Percentiles rank a stretch among this genome's conserved stretches.
Evolutionary conservation across 345 rosid species (phyloP).

Genomic region (Citrus sp.): DNA sequence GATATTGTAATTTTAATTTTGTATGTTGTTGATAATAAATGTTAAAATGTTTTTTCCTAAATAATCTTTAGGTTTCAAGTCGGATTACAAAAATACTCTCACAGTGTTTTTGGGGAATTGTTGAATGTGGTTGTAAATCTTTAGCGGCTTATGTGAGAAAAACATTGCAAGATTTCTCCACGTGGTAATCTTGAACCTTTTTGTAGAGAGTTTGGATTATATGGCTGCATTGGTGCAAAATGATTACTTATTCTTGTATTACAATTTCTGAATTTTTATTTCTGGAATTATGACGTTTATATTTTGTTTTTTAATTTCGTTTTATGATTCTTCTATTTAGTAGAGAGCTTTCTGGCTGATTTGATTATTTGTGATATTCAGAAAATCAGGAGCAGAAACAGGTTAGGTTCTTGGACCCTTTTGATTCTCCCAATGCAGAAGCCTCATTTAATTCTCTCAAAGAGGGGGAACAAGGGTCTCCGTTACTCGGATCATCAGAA

Average conservation of each 20-base stretch:
- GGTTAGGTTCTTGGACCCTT: slow-evolving; percentile 29
- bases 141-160: background rate
- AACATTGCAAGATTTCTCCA: background rate
- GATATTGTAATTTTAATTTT: background rate
- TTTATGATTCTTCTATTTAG: background rate
- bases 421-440: slow-evolving; percentile 22
- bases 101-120: background rate
- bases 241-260: background rate
- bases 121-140: background rate
- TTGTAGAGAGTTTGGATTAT: background rate
- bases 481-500: slow-evolving; percentile 40
- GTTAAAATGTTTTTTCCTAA: background rate
- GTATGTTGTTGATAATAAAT: background rate
- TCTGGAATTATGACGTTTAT: background rate
- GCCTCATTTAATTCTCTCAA: slow-evolving; percentile 23
- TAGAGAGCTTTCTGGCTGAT: background rate
- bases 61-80: background rate
- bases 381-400: slow-evolving; percentile 38
- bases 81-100: no score
- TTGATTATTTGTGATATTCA: slow-evolving; percentile 21
- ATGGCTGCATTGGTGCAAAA: background rate
- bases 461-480: slow-evolving; percentile 28
- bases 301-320: no score
- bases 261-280: background rate
- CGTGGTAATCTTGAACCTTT: background rate